Base-by-base conservation (phyloP, 78 protist genomes). In the Speleostelium caveatum region DNA sequence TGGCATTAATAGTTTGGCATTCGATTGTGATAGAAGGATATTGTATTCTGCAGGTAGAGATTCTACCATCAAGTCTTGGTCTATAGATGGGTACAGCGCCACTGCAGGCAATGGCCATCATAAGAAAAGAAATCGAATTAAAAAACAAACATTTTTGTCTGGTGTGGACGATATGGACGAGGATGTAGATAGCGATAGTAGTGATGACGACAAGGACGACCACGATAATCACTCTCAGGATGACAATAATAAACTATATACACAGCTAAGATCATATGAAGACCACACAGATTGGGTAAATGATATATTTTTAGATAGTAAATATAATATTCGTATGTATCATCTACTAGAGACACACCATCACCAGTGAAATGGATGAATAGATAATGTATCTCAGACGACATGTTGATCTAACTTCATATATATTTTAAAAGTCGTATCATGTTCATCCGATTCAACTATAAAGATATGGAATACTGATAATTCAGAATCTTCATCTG, bases 201-300 rank as follows among this genome's bases (percentile, higher is more conserved):
- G 12, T 2, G 28, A 66, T 7, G 6, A 4, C 19, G 7, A 72
- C 32, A 33, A 53, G 3, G 51, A 53, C 21, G 24, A 51, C 26
- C 8, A 53, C 22, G 35, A 24, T 6, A 16, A 16, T 19, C 30
- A 58, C 6, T 6, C 4, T 19, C 10, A 58, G 53, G 53, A 14
- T 14, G 53, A 58, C 17, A 16, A 58, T 22, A 58, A 58, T n/a
- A 19, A 4, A 58, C 4, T 16, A 58, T 17, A 32, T 5, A 72
- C 42, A 72, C 51, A 51, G 28, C 33, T 51, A 72, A 72, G 51
- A 72, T 72, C 78, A 32, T 83, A 55, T 63, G 72, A 83, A 41
- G 78, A 59, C 14, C 91, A 83, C 33, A 69, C 41, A 14, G 91
- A 83, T 69, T 83, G 91, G 91, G 91, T 83, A 8, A 83, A 83